Base-by-base conservation (phyloP, 805 yeast species). In the Lipomyces yamanashiensis region DNA sequence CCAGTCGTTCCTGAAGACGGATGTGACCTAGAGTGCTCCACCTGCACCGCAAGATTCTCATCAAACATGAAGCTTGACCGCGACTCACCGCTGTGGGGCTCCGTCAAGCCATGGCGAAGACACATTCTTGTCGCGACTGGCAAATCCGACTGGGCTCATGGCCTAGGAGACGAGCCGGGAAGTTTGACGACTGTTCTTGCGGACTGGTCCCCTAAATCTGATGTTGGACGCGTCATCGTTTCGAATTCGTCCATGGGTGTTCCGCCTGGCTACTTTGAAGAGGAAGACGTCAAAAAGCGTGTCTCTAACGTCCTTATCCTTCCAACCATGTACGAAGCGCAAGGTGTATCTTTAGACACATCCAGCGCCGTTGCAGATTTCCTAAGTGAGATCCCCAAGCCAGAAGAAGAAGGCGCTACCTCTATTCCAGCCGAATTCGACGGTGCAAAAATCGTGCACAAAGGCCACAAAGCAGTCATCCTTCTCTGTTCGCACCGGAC, bases 401-500 rank as follows among this genome's bases (percentile, higher is more conserved):
- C 65, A 28, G 34, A 60, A 10, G 49, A 23, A 33, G 43, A 34
- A 12, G 51, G n/a, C 51, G 15, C 51, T 3, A 34, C 37, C 13
- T 21, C 3, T 70, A 86, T 58, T 71, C 79, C 51, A 64, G 74
- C 13, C 68, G 71, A 13, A 65, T 68, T 77, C 34, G 71, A 77
- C 23, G 74, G 76, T 17, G 76, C 77, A 58, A 50, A 58, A 71
- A 47, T 63, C 66, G 5, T 72, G 67, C 50, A 73, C 69, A 5
- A 67, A 66, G 56, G 67, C 67, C 12, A 74, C 84, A 2, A 76
- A 74, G 39, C 77, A 74, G 49, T 85, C 70, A 80, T 93, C 1
- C 82, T 95, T 54, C 75, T 95, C 57, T 93, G 99, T 72, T 92
- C 98, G 0, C 99, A 93, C 76, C 81, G 82, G 55, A 90, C 96